Evolutionary conservation across 768 basidiomycete genomes (phyloP).

Genomic region (Lentinula sp.): DNA sequence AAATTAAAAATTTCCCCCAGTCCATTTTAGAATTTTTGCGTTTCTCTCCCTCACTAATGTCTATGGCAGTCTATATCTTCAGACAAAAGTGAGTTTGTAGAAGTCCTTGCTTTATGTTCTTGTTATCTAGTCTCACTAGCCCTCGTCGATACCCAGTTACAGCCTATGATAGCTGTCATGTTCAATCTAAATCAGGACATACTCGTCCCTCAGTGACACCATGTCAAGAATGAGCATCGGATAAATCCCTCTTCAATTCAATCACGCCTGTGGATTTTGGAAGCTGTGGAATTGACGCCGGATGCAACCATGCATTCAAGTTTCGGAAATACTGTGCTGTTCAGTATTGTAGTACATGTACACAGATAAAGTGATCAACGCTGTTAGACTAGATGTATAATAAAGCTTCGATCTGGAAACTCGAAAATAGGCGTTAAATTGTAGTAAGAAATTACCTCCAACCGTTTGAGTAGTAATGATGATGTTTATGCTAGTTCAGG

Average conservation of each 20-base stretch:
- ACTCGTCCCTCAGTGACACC: background rate
- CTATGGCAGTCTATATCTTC: background rate
- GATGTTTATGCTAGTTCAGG: background rate
- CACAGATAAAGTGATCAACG: too few relatives aligned
- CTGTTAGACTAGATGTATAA: too few relatives aligned
- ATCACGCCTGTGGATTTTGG: background rate
- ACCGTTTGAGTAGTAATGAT: background rate
- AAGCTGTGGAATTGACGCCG: background rate
- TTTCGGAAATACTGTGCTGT: too few relatives aligned
- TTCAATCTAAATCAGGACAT: background rate
- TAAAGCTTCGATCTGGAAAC: too few relatives aligned
- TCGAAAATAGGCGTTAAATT: too few relatives aligned
- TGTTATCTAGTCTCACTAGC: too few relatives aligned
- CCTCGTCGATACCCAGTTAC: too few relatives aligned
- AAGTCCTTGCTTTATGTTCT: too few relatives aligned
- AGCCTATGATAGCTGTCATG: background rate
- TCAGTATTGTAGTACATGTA: too few relatives aligned
- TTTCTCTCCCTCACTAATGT: background rate
- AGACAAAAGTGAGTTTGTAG: background rate
- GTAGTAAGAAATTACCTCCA: too few relatives aligned
- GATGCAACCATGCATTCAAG: background rate
- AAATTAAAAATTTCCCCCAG: background rate
- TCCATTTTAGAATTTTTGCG: background rate
- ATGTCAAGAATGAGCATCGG: background rate
- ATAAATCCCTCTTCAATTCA: background rate